Conservation (phyloP, 352 stramenopile species). For the Pythium coloratum region DNA sequence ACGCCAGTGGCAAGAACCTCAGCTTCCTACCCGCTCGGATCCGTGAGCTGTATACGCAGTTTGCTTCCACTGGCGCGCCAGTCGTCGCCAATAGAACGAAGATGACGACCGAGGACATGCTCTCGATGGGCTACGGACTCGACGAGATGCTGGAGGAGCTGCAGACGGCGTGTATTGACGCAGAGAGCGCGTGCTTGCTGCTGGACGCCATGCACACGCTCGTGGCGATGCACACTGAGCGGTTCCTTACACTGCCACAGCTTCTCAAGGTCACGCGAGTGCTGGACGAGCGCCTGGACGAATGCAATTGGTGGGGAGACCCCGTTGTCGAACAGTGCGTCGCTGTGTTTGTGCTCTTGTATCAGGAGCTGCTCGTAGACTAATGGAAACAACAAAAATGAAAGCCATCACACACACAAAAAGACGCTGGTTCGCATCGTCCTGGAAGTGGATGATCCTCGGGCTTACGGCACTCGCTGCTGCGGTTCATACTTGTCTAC, state of each 20-base stretch:
- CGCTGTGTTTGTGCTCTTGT: constrained; percentile 44
- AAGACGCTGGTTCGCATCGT: neutral
- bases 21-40: constrained; percentile 45
- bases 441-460: neutral
- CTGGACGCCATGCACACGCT: constrained; percentile 44
- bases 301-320: constrained; percentile 39
- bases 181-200: constrained; percentile 28
- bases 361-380: constrained; percentile 33
- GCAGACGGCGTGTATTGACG: constrained; percentile 35
- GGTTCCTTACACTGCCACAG: constrained; percentile 34
- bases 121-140: constrained; percentile 36
- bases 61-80: neutral
- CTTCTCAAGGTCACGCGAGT: constrained; percentile 37
- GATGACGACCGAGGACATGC: constrained; percentile 24
- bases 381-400: neutral
- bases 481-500: neutral
- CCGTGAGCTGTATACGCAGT: constrained; percentile 35
- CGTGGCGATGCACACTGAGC: constrained; percentile 27
- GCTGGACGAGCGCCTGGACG: constrained; percentile 41
- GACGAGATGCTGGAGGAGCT: constrained; percentile 50
- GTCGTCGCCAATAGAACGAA: neutral
- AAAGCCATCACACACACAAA: constrained; percentile 4
- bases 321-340: constrained; percentile 32
- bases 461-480: neutral
- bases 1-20: constrained; percentile 28